These are phyloP conservation scores for Penicillium italicum DNA, from an alignment of 2,329 filamentous ascomycete genomes.

Conservation along the genomic window DNA sequence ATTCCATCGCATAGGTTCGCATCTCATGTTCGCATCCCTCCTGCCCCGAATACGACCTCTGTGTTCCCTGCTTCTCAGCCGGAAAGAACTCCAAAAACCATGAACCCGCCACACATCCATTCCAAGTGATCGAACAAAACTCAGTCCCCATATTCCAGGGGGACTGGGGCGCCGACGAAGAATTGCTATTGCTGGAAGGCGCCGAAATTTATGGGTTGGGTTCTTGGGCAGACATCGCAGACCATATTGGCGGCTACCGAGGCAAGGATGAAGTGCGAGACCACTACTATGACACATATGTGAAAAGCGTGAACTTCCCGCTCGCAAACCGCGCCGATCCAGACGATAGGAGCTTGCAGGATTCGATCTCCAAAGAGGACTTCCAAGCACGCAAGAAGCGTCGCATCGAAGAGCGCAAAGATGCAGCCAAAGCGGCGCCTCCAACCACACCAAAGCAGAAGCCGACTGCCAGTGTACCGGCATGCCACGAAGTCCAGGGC, in stretches of 20 bases:
- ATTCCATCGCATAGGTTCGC: slow-evolving; percentile 62
- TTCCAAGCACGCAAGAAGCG: slow-evolving; percentile 92
- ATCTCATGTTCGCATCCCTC: slow-evolving; percentile 81
- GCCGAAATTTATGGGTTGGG: slow-evolving; percentile 94
- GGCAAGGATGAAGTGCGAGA: slow-evolving; percentile 93
- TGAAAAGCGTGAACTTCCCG: slow-evolving; percentile 79
- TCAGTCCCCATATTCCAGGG: slow-evolving; percentile 93
- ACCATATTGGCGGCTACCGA: slow-evolving; percentile 94
- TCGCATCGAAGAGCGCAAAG: slow-evolving; percentile 86
- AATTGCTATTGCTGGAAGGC: slow-evolving; percentile 86
- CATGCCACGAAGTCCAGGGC: slow-evolving; percentile 95
- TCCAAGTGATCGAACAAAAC: slow-evolving; percentile 94
- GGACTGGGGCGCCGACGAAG: slow-evolving; percentile 97
- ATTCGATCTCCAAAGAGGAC: slow-evolving; percentile 79
- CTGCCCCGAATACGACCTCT: slow-evolving; percentile 94
- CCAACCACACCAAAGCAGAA: slow-evolving; percentile 89
- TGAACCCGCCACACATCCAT: slow-evolving; percentile 80
- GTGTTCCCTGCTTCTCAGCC: slow-evolving; percentile 87
- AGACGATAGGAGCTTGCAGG: slow-evolving; percentile 71
- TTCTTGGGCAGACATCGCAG: slow-evolving; percentile 96
- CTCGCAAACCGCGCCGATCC: slow-evolving; percentile 83
- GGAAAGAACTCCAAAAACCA: slow-evolving; percentile 79
- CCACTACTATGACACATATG: slow-evolving; percentile 85
- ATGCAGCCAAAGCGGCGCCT: slow-evolving; percentile 77
- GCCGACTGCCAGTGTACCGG: slow-evolving; percentile 88